Evolutionary conservation across 1,284 basidiomycete species (phyloP), one percentile per base, ranked within the genome.

Genomic region (Cystobasidium pallidum): DNA sequence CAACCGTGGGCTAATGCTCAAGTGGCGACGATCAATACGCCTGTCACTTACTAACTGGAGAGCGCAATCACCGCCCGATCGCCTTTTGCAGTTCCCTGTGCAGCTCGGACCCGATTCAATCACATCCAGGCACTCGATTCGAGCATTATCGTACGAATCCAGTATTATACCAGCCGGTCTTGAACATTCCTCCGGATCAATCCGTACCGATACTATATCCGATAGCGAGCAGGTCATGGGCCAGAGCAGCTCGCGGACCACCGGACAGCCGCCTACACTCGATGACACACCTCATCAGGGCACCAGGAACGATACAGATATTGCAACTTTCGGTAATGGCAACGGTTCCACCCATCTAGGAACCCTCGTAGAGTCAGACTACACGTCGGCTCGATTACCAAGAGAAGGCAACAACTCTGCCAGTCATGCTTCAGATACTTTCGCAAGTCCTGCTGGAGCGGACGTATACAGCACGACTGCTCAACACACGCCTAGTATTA

Each of bases 311-410:
- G n/a, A n/a, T n/a, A n/a, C n/a, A n/a, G n/a, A n/a, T n/a, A n/a
- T n/a, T n/a, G n/a, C n/a, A n/a, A n/a, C n/a, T n/a, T n/a, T n/a
- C n/a, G n/a, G n/a, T n/a, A n/a, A n/a, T n/a, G n/a, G n/a, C n/a
- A n/a, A n/a, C n/a, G n/a, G n/a, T n/a, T n/a, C n/a, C n/a, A n/a
- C n/a, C n/a, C n/a, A n/a, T n/a, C n/a, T n/a, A n/a, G n/a, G n/a
- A n/a, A n/a, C n/a, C n/a, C n/a, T n/a, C n/a, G n/a, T n/a, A n/a
- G n/a, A n/a, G n/a, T n/a, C n/a, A n/a, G n/a, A n/a, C n/a, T n/a
- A n/a, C n/a, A n/a, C n/a, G n/a, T 32, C 54, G 1, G 54, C 30
- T 21, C 54, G 54, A 57, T 57, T 57, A 57, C 54, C 54, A 57
- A 57, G 28, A 57, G 54, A 34, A 24, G n/a, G 19, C 30, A 19